Conservation (phyloP, 768 basidiomycete genomes). For the Chiua virens region DNA sequence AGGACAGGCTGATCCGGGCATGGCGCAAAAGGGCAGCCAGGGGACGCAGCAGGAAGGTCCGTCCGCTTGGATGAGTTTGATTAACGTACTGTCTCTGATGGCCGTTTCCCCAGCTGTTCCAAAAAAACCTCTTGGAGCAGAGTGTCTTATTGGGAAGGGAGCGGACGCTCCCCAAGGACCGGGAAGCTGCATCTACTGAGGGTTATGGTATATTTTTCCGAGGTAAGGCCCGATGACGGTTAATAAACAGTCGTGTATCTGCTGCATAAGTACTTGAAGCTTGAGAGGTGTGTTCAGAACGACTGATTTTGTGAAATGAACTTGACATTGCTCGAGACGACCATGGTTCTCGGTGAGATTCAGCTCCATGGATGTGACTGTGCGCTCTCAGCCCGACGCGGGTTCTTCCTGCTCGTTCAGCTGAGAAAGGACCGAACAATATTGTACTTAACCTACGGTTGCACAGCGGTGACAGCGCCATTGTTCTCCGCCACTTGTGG, state of each 20-base stretch:
- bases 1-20: neutral
- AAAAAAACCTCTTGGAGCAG: neutral
- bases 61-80: neutral
- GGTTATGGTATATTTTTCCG: neutral
- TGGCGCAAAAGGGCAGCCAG: neutral
- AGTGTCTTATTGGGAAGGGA: neutral
- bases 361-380: no score
- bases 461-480: neutral
- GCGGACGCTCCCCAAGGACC: slow-evolving; percentile 5
- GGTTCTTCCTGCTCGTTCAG: neutral
- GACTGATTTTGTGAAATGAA: no score
- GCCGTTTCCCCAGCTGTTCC: neutral
- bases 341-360: no score
- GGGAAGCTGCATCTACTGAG: slow-evolving; percentile 3
- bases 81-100: neutral
- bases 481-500: neutral
- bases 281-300: no score
- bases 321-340: no score
- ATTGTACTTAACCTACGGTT: neutral
- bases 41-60: slow-evolving; percentile 2
- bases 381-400: no score
- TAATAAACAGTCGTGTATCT: no score
- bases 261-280: no score
- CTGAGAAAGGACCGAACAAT: neutral
- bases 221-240: neutral